Evolutionary conservation across 352 stramenopile genomes (phyloP).

Genomic region (Phytophthora quininea): DNA sequence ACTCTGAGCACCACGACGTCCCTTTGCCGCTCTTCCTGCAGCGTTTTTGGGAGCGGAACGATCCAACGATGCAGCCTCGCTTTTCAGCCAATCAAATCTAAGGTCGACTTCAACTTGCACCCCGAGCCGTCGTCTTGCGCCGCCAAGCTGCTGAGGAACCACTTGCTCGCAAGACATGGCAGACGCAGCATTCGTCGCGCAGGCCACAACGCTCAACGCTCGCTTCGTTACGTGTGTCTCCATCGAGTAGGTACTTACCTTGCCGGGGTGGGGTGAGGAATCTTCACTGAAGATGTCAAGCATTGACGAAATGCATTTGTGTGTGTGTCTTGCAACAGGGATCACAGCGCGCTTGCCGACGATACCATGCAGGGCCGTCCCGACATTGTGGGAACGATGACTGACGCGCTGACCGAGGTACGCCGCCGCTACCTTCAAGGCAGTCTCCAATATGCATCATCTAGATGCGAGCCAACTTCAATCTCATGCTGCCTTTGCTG

Average conservation of each 20-base stretch:
- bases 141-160: too few species aligned
- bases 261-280: background rate
- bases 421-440: background rate
- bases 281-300: too few species aligned
- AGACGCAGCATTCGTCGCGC: background rate
- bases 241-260: background rate
- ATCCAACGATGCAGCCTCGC: background rate
- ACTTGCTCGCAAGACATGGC: background rate
- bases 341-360: background rate
- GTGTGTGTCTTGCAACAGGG: background rate
- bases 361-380: background rate
- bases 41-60: background rate
- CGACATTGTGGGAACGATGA: background rate
- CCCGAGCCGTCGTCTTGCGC: too few species aligned
- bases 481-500: too few species aligned
- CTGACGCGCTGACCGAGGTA: slow-evolving; percentile 1
- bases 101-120: too few species aligned
- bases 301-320: background rate
- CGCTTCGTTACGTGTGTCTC: background rate
- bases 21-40: slow-evolving; percentile 1
- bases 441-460: background rate
- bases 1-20: slow-evolving; percentile 2
- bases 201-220: background rate
- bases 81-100: background rate
- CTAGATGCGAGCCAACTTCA: background rate